These are phyloP conservation scores for Termitomyces sp. DNA, from an alignment of 768 basidiomycete genomes.

Conservation along the genomic window DNA sequence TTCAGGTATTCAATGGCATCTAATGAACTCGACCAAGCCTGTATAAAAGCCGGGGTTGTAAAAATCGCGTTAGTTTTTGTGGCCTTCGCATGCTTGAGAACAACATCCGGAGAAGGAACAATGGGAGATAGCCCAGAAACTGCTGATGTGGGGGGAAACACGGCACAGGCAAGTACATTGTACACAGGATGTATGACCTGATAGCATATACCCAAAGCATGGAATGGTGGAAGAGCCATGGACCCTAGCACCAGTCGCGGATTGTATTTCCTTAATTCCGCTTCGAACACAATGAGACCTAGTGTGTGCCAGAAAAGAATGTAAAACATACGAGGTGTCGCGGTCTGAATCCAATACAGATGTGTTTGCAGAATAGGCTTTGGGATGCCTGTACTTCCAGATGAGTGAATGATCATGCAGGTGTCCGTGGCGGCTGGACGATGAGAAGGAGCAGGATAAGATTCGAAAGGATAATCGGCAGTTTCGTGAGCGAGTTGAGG, in stretches of 20 bases:
- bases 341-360: constrained; percentile 20
- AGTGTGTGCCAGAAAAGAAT: neutral
- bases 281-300: neutral
- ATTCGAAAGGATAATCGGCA: constrained; percentile 6
- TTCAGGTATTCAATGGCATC: neutral
- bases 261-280: constrained; percentile 13
- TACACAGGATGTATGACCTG: constrained; percentile 26
- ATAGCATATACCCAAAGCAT: constrained; percentile 24
- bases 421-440: constrained; percentile 16
- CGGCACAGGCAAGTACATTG: constrained; percentile 13
- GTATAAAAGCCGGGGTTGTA: neutral
- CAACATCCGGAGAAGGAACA: neutral
- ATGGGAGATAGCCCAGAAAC: neutral
- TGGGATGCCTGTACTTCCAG: constrained; percentile 38
- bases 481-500: too few species aligned
- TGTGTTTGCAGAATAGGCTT: constrained; percentile 32
- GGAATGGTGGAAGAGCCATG: constrained; percentile 33
- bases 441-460: constrained; percentile 1
- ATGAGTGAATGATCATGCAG: too few species aligned
- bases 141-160: constrained; percentile 28
- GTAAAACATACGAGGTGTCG: constrained; percentile 18
- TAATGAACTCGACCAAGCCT: neutral
- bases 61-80: neutral
- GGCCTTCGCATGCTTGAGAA: neutral
- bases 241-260: constrained; percentile 15